These are phyloP conservation scores for Wickerhamomyces mucosus DNA, from an alignment of 805 yeast genomes.

Conservation along the genomic window DNA sequence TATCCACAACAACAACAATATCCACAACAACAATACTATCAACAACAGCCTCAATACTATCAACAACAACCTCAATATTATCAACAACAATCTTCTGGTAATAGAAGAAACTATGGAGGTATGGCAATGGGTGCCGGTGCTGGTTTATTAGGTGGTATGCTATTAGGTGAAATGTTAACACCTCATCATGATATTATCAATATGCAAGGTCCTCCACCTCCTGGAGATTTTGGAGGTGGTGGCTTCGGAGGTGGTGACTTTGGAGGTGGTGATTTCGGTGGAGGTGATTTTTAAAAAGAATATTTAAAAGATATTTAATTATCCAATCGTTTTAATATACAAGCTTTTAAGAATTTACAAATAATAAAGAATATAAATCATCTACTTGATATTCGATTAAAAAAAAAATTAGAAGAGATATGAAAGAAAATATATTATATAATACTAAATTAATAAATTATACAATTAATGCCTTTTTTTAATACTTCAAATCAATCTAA, in stretches of 20 bases:
- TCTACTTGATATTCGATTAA: no score
- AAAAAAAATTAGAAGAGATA: no score
- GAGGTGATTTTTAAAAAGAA: constrained; percentile 15
- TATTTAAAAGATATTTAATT: no score
- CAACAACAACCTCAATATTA: constrained; percentile 17
- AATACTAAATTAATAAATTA: not conserved
- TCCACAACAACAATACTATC: constrained; percentile 18
- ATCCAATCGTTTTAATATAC: not conserved
- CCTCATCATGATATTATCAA: constrained; percentile 16
- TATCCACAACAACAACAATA: constrained; percentile 15
- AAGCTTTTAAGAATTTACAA: no score
- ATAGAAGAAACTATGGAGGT: constrained; percentile 20
- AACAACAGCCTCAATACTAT: constrained; percentile 19
- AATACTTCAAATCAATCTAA: constrained; percentile 34
- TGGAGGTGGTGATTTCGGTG: constrained; percentile 17
- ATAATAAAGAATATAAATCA: no score
- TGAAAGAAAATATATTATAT: no score
- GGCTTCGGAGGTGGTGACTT: constrained; percentile 29
- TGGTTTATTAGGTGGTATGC: constrained; percentile 22
- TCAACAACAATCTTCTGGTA: constrained; percentile 7
- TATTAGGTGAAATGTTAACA: constrained; percentile 20
- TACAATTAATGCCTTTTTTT: constrained; percentile 1
- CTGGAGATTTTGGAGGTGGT: constrained; percentile 20
- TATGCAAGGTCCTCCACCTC: no score
- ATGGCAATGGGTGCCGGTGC: constrained; percentile 23